Base-by-base conservation (phyloP, 2,329 filamentous ascomycete species). In the Talaromyces sp. region DNA sequence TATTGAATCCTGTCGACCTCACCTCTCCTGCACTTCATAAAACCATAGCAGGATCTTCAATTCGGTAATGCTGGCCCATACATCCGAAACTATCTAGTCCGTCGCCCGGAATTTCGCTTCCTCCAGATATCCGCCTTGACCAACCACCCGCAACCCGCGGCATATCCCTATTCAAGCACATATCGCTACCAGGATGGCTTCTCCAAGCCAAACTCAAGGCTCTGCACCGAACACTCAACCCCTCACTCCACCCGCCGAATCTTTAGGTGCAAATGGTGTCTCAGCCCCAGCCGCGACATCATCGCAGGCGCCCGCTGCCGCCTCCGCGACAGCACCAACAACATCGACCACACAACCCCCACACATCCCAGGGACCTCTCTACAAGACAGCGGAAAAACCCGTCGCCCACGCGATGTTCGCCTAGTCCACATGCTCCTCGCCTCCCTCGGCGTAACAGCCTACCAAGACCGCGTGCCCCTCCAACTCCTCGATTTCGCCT, bases 391-490 rank as follows among this genome's bases (percentile, higher is more conserved):
- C 50, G 77, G 77, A 11, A 77, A 75, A 53, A 74, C 75, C 17
- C 73, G 74, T 48, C 70, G 77, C 16, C 78, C 78, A 20, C 75
- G 78, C 58, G 78, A 80, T 60, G 75, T 78, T 39, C 77, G 78
- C 19, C 67, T 80, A 47, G 75, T 80, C 42, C 78, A 80, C 57
- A 77, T 80, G 66, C 70, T 80, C 37, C 76, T 80, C 43, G 73
- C 76, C 48, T 75, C 75, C 1, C 71, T 77, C 20, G 78, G 78
- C 33, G 75, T 80, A 40, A 76, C 70, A 14, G 71, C 77, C 13
- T 80, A 80, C 64, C 78, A 80, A 67, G 78, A 80, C 59, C 76
- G 78, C n/a, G 77, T 80, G 0, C 78, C 78, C 1, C 69, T 80
- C 3, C 78, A 80, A 59, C 74, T 80, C 35, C 75, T 80, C 65